phyloP scores from a whole-genome alignment of 371 early-diverging fungal species.

The Mortierella sp. region DNA sequence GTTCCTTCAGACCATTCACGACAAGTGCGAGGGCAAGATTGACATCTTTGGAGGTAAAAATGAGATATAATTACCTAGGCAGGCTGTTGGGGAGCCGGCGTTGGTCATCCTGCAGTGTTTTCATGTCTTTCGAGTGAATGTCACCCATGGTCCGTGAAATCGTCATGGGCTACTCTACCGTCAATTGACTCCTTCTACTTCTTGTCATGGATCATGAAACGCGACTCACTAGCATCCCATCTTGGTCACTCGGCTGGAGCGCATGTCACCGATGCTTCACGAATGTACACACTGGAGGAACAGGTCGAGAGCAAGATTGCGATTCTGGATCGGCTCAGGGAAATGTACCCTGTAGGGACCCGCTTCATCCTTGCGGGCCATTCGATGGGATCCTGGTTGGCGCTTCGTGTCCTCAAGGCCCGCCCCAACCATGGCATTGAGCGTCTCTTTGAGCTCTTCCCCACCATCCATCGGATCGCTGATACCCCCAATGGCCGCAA shows the following conservation, averaged over 20 bases:
- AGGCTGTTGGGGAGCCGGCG: neutral
- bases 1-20: constrained; percentile 69
- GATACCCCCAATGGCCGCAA: constrained; percentile 81
- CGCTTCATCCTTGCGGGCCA: constrained; percentile 76
- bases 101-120: neutral
- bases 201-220: neutral
- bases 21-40: constrained; percentile 52
- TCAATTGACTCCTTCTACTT: neutral
- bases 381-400: constrained; percentile 77
- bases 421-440: constrained; percentile 71
- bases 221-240: constrained; percentile 62
- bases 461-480: constrained; percentile 82
- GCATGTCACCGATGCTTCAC: constrained; percentile 33
- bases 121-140: neutral
- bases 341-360: constrained; percentile 64
- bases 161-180: neutral
- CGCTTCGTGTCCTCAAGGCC: constrained; percentile 64
- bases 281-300: constrained; percentile 66
- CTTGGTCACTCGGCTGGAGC: constrained; percentile 66
- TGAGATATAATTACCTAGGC: neutral
- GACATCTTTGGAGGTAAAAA: constrained; percentile 71
- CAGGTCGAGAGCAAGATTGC: constrained; percentile 79
- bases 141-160: neutral
- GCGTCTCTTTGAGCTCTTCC: constrained; percentile 80
- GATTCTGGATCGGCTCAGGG: constrained; percentile 67